Evolutionary conservation across 2,329 filamentous ascomycete species (phyloP).

Genomic region (Fusarium udum): DNA sequence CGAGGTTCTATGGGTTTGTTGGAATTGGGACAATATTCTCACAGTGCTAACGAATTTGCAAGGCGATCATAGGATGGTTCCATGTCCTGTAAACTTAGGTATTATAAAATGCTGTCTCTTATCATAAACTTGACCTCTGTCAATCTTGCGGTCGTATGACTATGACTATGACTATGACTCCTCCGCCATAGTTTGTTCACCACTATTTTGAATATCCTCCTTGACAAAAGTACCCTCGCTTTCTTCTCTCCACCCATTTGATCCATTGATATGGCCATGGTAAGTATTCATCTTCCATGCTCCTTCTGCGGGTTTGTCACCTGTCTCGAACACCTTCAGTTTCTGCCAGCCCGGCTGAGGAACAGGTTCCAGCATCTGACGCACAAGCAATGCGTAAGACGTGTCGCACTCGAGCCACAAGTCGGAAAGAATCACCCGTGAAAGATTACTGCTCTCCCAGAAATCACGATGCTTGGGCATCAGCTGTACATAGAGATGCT

Average conservation of each 20-base stretch:
- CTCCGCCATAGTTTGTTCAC: neutral
- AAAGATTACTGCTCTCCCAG: slow-evolving; percentile 49
- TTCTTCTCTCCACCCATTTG: slow-evolving; percentile 55
- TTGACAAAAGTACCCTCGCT: slow-evolving; percentile 57
- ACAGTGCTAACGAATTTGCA: neutral
- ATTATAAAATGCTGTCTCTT: neutral
- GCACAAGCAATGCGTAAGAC: slow-evolving; percentile 58
- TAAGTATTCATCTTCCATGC: slow-evolving; percentile 58
- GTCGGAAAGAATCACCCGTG: slow-evolving; percentile 54
- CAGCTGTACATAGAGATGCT: slow-evolving; percentile 64
- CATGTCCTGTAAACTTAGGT: neutral
- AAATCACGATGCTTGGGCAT: slow-evolving; percentile 51
- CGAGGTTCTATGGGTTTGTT: neutral
- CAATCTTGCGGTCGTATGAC: neutral
- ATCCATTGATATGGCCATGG: slow-evolving; percentile 49
- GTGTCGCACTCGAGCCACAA: slow-evolving; percentile 65
- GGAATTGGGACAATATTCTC: neutral
- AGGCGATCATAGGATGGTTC: neutral
- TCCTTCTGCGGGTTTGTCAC: slow-evolving; percentile 56
- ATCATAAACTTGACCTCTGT: neutral
- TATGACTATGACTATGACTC: neutral
- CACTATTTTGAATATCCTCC: neutral
- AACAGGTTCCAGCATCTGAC: slow-evolving; percentile 48
- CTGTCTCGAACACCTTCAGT: slow-evolving; percentile 60
- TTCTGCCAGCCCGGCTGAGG: slow-evolving; percentile 49